Evolutionary conservation across 148 eudicot species (phyloP), one percentile per base, ranked within the genome.

Genomic region (Persicaria maculosa): DNA sequence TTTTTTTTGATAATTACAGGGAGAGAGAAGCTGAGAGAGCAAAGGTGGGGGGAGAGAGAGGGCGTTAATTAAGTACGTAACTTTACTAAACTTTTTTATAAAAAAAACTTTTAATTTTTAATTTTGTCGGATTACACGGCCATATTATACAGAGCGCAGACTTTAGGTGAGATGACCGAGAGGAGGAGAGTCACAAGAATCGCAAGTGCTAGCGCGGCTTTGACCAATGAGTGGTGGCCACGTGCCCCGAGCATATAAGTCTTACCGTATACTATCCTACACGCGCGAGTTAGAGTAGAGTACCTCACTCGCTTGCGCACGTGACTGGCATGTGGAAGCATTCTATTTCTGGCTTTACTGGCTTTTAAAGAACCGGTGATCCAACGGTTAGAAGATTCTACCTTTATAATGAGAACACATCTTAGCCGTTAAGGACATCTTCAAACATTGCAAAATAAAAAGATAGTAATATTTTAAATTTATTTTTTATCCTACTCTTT

Each of bases 1-100:
- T n/a, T 78, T 74, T 80, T n/a, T 71, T 15, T 48, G 72, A 31
- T 25, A 55, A 78, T n/a, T n/a, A 80, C 67, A 82, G 80, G 1
- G 46, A 40, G 40, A 62, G 44, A 62, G 68, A 19, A 58, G 31
- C 22, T 25, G 70, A 65, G 52, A 48, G 52, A 8, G 70, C 70
- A 14, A 65, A 65, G 43, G 70, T n/a, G 47, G 19, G 17, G 43
- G 43, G 40, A 9, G 47, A 65, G 46, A 65, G 46, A 11, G 10
- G 3, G 46, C 15, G 46, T 65, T 65, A 40, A 65, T 65, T 65
- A 65, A 65, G 70, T 62, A 31, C 44, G 68, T 65, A 43, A 65
- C 40, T 31, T 65, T 65, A 65, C 40, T 15, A 68, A 45, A 5
- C 10, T 11, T 65, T 25, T 19, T 65, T n/a, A n/a, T n/a, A 9